Evolutionary conservation across 352 stramenopile species (phyloP).

Genomic region (Aphanomyces astaci): DNA sequence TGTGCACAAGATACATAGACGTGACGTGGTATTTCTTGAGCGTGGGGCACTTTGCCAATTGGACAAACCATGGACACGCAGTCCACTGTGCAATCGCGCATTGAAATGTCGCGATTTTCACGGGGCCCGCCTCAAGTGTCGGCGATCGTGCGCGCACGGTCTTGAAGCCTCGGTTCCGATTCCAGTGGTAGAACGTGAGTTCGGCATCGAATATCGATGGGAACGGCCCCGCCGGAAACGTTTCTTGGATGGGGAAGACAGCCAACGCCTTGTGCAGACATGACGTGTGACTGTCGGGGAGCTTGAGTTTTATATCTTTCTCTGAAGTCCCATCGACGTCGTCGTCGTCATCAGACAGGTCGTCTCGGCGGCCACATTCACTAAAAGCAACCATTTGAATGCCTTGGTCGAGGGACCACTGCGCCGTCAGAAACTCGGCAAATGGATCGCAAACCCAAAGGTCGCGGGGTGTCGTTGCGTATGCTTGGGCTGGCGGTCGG

Average conservation of each 20-base stretch:
- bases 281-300: not conserved
- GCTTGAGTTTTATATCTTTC: not conserved
- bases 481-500: not conserved
- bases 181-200: not conserved
- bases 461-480: not conserved
- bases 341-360: too few species aligned
- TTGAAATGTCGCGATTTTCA: not conserved
- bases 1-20: not conserved
- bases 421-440: not conserved
- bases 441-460: not conserved
- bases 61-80: not conserved
- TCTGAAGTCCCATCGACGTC: not conserved
- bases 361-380: too few species aligned
- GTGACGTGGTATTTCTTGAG: not conserved
- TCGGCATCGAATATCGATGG: not conserved
- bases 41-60: not conserved
- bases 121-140: not conserved
- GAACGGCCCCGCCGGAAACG: not conserved
- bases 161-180: not conserved
- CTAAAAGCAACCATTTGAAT: too few species aligned
- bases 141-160: not conserved
- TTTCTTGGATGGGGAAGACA: conserved; percentile 6
- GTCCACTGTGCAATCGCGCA: not conserved
- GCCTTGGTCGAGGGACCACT: not conserved
- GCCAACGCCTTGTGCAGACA: not conserved